These are phyloP conservation scores for Dactylonectria macrodidyma DNA, from an alignment of 2,329 filamentous ascomycete genomes.

Conservation along the genomic window DNA sequence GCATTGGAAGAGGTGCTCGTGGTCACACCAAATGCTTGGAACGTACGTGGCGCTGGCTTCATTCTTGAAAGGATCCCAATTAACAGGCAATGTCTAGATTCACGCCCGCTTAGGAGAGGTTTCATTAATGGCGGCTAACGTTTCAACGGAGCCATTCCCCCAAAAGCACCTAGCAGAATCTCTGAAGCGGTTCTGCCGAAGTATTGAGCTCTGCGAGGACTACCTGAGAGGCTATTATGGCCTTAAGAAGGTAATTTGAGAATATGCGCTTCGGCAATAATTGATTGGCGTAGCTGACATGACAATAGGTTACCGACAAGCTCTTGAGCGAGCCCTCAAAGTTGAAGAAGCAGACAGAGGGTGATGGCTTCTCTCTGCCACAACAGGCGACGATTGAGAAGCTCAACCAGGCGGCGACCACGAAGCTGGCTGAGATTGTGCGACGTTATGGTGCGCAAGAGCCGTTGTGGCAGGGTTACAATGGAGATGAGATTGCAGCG, in stretches of 20 bases:
- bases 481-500: conserved; percentile 79
- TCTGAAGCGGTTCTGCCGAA: conserved; percentile 88
- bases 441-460: conserved; percentile 73
- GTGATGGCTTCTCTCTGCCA: conserved; percentile 69
- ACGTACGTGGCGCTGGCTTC: conserved; percentile 70
- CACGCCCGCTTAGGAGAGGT: conserved; percentile 91
- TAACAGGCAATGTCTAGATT: conserved; percentile 69
- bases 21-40: conserved; percentile 93
- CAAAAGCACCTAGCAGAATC: conserved; percentile 77
- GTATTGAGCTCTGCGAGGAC: conserved; percentile 93
- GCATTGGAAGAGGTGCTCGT: conserved; percentile 92
- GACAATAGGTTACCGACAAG: conserved; percentile 62
- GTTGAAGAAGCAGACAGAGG: conserved; percentile 61
- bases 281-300: conserved; percentile 21
- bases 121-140: conserved; percentile 77
- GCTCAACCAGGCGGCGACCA: conserved; percentile 80
- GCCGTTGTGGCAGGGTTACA: conserved; percentile 80
- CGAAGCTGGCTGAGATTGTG: conserved; percentile 84
- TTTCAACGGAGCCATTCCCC: conserved; percentile 57
- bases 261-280: neutral
- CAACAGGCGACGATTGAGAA: conserved; percentile 72
- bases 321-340: conserved; percentile 63
- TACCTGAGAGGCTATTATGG: conserved; percentile 96
- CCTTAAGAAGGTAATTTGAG: conserved; percentile 77
- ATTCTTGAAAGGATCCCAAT: conserved; percentile 19